A percentile compares a stretch with the other conserved stretches of the same genome.
These are phyloP conservation scores for Globisporangium mamillatum DNA, from an alignment of 352 stramenopile genomes.

Conservation along the genomic window DNA sequence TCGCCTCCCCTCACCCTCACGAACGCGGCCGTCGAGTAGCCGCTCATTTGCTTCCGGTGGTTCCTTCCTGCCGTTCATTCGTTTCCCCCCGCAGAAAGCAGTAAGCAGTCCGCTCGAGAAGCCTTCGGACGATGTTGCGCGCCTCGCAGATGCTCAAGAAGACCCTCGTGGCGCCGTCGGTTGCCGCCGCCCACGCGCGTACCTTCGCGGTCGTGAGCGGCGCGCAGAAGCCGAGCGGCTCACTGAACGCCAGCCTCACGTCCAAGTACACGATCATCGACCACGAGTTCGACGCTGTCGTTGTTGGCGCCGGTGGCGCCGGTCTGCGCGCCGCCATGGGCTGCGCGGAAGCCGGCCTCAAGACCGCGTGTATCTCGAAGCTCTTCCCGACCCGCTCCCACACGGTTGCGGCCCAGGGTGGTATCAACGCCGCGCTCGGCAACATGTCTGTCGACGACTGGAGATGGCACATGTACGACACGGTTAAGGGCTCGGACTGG, in stretches of 20 bases:
- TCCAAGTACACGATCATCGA: slow-evolving; percentile 87
- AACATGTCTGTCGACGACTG: slow-evolving; percentile 98
- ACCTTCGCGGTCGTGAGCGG: slow-evolving; percentile 24
- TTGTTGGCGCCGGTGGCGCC: slow-evolving; percentile 94
- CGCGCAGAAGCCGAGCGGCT: slow-evolving; percentile 23
- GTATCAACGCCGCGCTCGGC: slow-evolving; percentile 96
- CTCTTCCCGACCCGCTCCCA: slow-evolving; percentile 96
- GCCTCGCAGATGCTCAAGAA: slow-evolving; percentile 11
- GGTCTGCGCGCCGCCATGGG: slow-evolving; percentile 94
- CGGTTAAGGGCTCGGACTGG: slow-evolving; percentile 97
- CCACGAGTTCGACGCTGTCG: slow-evolving; percentile 96
- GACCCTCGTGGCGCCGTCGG: neutral
- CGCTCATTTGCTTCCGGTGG: slow-evolving; percentile 10
- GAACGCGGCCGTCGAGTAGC: neutral
- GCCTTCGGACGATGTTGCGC: neutral
- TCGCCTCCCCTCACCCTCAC: neutral
- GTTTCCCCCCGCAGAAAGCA: slow-evolving; percentile 1
- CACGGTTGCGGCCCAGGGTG: slow-evolving; percentile 96
- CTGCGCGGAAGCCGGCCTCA: slow-evolving; percentile 91
- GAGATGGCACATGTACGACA: slow-evolving; percentile 97
- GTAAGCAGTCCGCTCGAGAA: too few species aligned
- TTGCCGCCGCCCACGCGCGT: slow-evolving; percentile 8
- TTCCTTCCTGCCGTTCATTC: neutral
- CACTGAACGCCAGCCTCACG: slow-evolving; percentile 34
- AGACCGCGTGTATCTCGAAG: slow-evolving; percentile 97